phyloP scores from a whole-genome alignment of 2,329 filamentous ascomycete genomes.

The Capronia epimyces region DNA sequence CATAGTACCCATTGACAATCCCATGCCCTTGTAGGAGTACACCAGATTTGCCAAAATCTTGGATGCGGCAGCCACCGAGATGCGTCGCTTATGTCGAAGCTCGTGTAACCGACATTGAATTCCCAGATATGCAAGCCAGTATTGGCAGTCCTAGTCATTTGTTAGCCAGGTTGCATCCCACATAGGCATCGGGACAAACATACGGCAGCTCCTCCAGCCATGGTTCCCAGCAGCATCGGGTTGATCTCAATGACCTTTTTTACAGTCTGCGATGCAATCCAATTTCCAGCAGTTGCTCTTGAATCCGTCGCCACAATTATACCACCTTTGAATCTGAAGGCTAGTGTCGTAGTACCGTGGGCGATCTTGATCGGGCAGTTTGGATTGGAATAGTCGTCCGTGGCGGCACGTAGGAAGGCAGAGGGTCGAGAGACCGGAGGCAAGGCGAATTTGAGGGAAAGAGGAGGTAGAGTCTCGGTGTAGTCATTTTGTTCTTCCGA shows the following conservation, averaged over 20 bases:
- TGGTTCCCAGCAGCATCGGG: slow-evolving; percentile 85
- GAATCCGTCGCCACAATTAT: slow-evolving; percentile 99
- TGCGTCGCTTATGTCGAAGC: slow-evolving; percentile 97
- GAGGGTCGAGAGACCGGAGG: slow-evolving; percentile 80
- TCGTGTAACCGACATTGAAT: slow-evolving; percentile 99
- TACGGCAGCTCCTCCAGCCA: slow-evolving; percentile 94
- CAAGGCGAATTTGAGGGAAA: slow-evolving; percentile 91
- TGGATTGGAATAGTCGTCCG: slow-evolving; percentile 94
- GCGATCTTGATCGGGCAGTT: slow-evolving; percentile 98
- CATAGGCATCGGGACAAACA: slow-evolving; percentile 31
- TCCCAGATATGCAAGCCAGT: slow-evolving; percentile 97
- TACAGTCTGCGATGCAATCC: slow-evolving; percentile 98
- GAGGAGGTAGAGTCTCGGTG: slow-evolving; percentile 62
- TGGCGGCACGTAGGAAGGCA: slow-evolving; percentile 91
- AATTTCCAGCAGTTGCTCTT: slow-evolving; percentile 92
- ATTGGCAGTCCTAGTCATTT: slow-evolving; percentile 78
- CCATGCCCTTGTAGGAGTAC: slow-evolving; percentile 98
- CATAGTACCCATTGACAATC: slow-evolving; percentile 98
- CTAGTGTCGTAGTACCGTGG: slow-evolving; percentile 95
- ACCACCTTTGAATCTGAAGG: slow-evolving; percentile 95
- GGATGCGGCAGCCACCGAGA: slow-evolving; percentile 91
- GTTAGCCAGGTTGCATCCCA: slow-evolving; percentile 16
- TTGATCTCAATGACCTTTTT: slow-evolving; percentile 99
- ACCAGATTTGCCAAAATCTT: slow-evolving; percentile 99
- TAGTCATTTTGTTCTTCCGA: slow-evolving; percentile 71